Evolutionary conservation across 345 rosid species (phyloP), one percentile per base, ranked within the genome.

Genomic region (Bruguiera parviflora): DNA sequence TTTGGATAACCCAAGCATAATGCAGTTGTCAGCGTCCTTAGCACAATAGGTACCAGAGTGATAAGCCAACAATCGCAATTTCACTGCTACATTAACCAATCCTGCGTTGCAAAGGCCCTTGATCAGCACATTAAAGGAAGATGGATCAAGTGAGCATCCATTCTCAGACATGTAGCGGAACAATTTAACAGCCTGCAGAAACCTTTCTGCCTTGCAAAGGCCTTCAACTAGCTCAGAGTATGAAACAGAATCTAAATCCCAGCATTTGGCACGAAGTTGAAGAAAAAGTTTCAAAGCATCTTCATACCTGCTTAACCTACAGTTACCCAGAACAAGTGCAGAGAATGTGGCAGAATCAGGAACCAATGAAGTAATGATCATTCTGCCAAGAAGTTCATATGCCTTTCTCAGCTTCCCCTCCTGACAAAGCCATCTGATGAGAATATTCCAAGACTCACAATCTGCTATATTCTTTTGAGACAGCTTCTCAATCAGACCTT

Each of bases 401-500:
- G 81, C 81, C 62, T 82, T 81, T 66, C 69, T 68, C 39, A 80
- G 68, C 25, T 63, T 63, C 29, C 25, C 56, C 46, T 80, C 74
- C 70, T 82, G 80, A 64, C 82, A 86, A 55, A 82, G 78, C 82
- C 86, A 84, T 58, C 84, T 74, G 71, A 86, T 75, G 27, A 68
- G 73, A 78, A 78, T 71, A 73, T 84, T 84, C 86, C 90, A 84
- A 58, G 87, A 84, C 70, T 77, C 69, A 57, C 83, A 66, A 57
- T 86, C 83, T 58, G 75, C 75, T 55, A 82, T 74, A 47, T 70
- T 74, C 37, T 69, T 72, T 64, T 73, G 63, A 20, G 62, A 78
- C 84, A 86, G 79, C 67, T 77, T 77, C 62, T 67, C 81, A 24
- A 81, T 67, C 22, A 77, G 53, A 66, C 64, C 55, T 62, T 75